Evolutionary conservation across 2,329 filamentous ascomycete species (phyloP), one percentile per base, ranked within the genome.

Genomic region (Phyllosticta ampelicida): DNA sequence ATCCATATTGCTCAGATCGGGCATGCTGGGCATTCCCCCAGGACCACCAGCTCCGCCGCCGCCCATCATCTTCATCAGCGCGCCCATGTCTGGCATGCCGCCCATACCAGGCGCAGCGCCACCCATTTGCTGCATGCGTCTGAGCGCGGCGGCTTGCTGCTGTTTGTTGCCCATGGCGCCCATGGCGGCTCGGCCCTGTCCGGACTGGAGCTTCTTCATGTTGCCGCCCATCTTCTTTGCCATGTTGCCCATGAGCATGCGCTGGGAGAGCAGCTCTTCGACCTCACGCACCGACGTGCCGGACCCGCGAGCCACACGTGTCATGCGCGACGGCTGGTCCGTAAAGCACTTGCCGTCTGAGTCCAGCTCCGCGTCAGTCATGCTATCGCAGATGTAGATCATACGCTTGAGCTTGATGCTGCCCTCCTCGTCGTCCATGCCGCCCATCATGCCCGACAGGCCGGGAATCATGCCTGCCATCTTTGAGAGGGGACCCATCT

Each of bases 381-480:
- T 99, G 62, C 87, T 92, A 75, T 99, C 94, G 76, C 91, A 96
- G 61, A 99, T 96, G 76, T 95, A 97, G 65, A 99, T 90, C 94
- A 99, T 99, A 62, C 94, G 86, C 74, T 95, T 95, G 23, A 99
- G 81, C 74, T 97, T 96, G 66, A 86, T 78, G 57, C 86, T 85
- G n/a, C 92, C 92, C 68, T 97, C 94, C 68, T 97, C 92, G 69
- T 99, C 95, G 69, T 97, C 91, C 82, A 97, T 94, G 48, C 90
- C 90, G 56, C 89, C 86, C 83, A 96, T 97, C 80, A 97, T 86
- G 68, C 87, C 88, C 64, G 87, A 87, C 73, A 99, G 86, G 26
- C 94, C 94, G 0, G 94, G 94, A 63, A 99, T 97, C 94, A 99
- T 99, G 66, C 91, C 90, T 0, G 92, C 95, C 83, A 99, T 95